Conservation (phyloP, 306 rosid species). For the Rubus parviflorus region DNA sequence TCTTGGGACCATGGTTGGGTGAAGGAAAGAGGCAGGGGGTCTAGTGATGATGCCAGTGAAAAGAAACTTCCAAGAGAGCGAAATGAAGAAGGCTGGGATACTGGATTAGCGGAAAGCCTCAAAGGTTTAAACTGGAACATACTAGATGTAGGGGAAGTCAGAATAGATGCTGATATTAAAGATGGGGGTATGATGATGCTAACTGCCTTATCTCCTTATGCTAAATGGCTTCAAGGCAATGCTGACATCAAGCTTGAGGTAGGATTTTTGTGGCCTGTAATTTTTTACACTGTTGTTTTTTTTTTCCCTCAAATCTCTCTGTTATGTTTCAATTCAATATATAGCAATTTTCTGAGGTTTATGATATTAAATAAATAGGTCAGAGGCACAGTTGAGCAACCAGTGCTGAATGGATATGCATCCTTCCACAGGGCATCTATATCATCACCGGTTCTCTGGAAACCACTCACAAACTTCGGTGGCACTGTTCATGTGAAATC, state of each 20-base stretch:
- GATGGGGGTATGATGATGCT: constrained; percentile 98
- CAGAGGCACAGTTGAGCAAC: constrained; percentile 88
- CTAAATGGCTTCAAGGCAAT: constrained; percentile 90
- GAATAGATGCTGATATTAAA: constrained; percentile 82
- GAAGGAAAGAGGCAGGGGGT: constrained; percentile 54
- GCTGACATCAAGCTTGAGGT: constrained; percentile 92
- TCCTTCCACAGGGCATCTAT: constrained; percentile 83
- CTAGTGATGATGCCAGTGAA: constrained; percentile 45
- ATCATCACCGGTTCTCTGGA: constrained; percentile 81
- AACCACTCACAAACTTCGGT: constrained; percentile 76
- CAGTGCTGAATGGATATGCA: constrained; percentile 85
- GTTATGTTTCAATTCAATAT: constrained; percentile 4
- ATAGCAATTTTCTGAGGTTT: constrained; percentile 20
- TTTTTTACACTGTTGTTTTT: neutral
- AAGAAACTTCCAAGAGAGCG: constrained; percentile 60
- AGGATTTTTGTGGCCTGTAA: constrained; percentile 14
- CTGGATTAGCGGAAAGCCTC: constrained; percentile 76
- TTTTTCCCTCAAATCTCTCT: no score
- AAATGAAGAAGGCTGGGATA: constrained; percentile 77
- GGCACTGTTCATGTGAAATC: constrained; percentile 83
- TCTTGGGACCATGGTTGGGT: constrained; percentile 67
- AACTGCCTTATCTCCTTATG: constrained; percentile 86
- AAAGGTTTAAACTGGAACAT: constrained; percentile 77
- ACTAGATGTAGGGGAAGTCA: constrained; percentile 83
- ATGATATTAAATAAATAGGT: constrained; percentile 52